Conservation (phyloP, 768 basidiomycete genomes). For the Tephrocybe sp. region DNA sequence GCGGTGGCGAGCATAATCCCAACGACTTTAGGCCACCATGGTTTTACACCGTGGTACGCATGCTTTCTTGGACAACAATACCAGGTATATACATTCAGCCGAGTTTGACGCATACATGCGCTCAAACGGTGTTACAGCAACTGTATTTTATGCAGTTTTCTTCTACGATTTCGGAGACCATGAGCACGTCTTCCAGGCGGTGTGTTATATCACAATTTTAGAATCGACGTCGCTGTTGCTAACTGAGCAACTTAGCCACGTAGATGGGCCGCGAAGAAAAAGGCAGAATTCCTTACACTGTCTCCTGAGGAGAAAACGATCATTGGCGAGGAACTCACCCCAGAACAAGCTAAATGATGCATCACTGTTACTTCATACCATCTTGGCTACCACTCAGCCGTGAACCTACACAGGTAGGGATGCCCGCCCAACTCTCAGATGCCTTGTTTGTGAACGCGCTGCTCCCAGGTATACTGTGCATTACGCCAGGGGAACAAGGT, state of each 20-base stretch:
- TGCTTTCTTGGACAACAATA: conserved; percentile 55
- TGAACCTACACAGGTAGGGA: not conserved
- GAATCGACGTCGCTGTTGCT: not conserved
- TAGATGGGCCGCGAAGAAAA: conserved; percentile 53
- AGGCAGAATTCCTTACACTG: conserved; percentile 55
- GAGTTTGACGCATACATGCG: not conserved
- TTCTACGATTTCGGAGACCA: conserved; percentile 68
- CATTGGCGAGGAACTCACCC: conserved; percentile 12
- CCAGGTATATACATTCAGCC: conserved; percentile 41
- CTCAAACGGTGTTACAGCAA: conserved; percentile 32
- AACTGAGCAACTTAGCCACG: conserved; percentile 42
- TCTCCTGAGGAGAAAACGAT: conserved; percentile 57
- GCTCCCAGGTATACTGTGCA: too few species aligned
- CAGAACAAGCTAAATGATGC: not conserved
- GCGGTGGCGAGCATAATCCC: conserved; percentile 14
- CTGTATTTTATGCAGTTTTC: conserved; percentile 58
- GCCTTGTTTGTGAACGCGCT: too few species aligned
- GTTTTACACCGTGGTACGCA: conserved; percentile 52
- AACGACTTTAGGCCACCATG: conserved; percentile 60
- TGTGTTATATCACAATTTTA: conserved; percentile 34
- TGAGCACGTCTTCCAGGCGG: conserved; percentile 71
- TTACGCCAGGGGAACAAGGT: too few species aligned
- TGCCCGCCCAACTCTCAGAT: too few species aligned
- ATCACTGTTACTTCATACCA: not conserved
- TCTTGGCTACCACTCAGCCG: not conserved